Base-by-base conservation (phyloP, 305 asterid genomes). In the Fraxinus latifolia region DNA sequence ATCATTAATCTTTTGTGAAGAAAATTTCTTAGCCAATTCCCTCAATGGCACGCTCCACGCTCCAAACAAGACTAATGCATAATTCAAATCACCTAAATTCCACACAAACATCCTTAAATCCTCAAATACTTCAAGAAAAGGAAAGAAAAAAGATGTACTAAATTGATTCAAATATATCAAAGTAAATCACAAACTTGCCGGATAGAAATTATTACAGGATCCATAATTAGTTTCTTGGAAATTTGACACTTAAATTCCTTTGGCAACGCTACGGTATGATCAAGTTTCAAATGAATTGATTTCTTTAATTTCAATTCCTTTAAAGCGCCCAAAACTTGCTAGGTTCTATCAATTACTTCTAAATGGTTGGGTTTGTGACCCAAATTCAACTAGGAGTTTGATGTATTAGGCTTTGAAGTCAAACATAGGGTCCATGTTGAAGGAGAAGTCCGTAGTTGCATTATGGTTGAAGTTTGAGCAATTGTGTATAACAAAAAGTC, bases 281-380 rank as follows among this genome's bases (percentile, higher is more conserved):
- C 81, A 15, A 85, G 68, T 81, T 82, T 87, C 80, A 86, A 58
- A 19, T 91, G 82, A 11, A 75, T 68, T 1, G 89, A 76, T 83
- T 80, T 85, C 87, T 91, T 89, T 68, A 87, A 78, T 79, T 90
- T 93, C 78, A 91, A 79, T 14, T 87, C 95, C 90, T 88, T 93
- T 77, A 94, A 67, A 36, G 83, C 89, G 12, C 78, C 15, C 77
- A 94, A 83, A 70, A 83, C 80, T n/a, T 80, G 83, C 67, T 85
- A 92, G 77, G 97, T 97, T 76, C 77, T 86, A 25, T 95, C 98
- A 19, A 95, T 81, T 8, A 86, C 85, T 44, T 90, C 97, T 76
- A 89, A 80, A 88, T 87, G 33, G 33, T 31, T 31, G 4, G 33
- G 33, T 31, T 31, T 31, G 33, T 31, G 33, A 31, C 33, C 33